phyloP scores from a whole-genome alignment of 2,329 filamentous ascomycete genomes.

The Fusarium sp. region DNA sequence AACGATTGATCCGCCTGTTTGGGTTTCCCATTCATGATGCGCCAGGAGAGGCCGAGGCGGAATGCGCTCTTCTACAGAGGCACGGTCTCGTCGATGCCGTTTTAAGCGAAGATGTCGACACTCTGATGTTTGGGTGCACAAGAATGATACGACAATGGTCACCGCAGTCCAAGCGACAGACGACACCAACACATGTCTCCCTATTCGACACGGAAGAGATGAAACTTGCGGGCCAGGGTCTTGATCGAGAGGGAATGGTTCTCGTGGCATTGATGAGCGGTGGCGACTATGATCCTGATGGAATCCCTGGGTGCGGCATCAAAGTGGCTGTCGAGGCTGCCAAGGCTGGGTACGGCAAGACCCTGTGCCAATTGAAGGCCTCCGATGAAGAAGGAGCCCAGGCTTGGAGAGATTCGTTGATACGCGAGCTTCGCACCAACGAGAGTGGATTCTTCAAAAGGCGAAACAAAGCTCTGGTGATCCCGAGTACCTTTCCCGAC shows the following conservation, averaged over 20 bases:
- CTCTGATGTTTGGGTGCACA: slow-evolving; percentile 95
- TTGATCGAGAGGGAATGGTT: slow-evolving; percentile 92
- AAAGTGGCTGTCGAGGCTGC: slow-evolving; percentile 93
- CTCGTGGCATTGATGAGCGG: slow-evolving; percentile 95
- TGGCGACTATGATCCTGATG: slow-evolving; percentile 92
- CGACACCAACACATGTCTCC: slow-evolving; percentile 87
- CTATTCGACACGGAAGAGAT: slow-evolving; percentile 79
- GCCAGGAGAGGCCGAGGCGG: slow-evolving; percentile 95
- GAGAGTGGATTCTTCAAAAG: slow-evolving; percentile 84
- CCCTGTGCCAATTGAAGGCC: slow-evolving; percentile 77
- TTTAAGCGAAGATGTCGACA: slow-evolving; percentile 96
- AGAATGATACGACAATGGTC: slow-evolving; percentile 88
- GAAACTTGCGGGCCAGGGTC: slow-evolving; percentile 65
- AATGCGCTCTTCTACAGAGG: slow-evolving; percentile 89
- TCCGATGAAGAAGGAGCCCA: slow-evolving; percentile 73
- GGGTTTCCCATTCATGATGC: slow-evolving; percentile 89
- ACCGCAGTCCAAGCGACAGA: slow-evolving; percentile 76
- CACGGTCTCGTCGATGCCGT: slow-evolving; percentile 92
- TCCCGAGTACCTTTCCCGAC: slow-evolving; percentile 88
- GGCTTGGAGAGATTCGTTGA: slow-evolving; percentile 80
- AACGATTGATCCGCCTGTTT: slow-evolving; percentile 87
- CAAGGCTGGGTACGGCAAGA: slow-evolving; percentile 85
- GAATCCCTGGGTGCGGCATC: slow-evolving; percentile 88
- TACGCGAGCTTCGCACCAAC: slow-evolving; percentile 86
- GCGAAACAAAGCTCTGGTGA: slow-evolving; percentile 79